Evolutionary conservation across 164 flowering plant species (phyloP), one percentile per base, ranked within the genome.

Genomic region (Dillenia turbinata): DNA sequence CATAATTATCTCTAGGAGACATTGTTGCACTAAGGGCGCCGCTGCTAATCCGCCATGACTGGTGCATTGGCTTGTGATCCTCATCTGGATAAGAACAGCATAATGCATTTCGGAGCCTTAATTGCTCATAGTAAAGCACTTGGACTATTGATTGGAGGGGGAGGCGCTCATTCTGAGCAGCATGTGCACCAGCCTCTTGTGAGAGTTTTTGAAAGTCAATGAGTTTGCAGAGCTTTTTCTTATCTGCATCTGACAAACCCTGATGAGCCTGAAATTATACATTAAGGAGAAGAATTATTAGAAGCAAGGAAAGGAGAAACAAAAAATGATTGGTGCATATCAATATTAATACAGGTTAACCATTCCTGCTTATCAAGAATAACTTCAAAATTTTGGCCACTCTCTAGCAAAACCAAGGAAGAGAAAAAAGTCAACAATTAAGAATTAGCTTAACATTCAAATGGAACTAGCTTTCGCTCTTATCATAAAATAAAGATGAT

Each of bases 91-190:
- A 69, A 46, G 94, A 77, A 71, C 78, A 69, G 71, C 66, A 75
- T 59, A 93, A 74, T 57, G 94, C 68, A 69, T 81, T 90, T 26
- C 97, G 80, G n/a, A 93, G 96, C 68, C 92, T 81, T 59, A 88
- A 47, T 66, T 93, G 98, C 79, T 93, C 98, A 68, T 83, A 82
- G 62, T 93, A 93, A 43, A 93, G 96, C 24, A 93, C 98, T 75
- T 93, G 97, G 52, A 93, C 94, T 12, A 89, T 83, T 5, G 97
- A 81, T 60, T 93, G 98, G 53, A 93, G 80, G 0, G 98, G 92
- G 46, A 93, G 96, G 56, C 98, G 89, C 72, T 93, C 98, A 64
- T 93, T 93, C 66, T 90, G 93, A 43, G 96, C 99, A 47, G 98
- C 98, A 70, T 90, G 97, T 26, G 97, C 88, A 12, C 96, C 96